Percentiles rank a stretch among this genome's conserved stretches.
Conservation (phyloP, 2,329 filamentous ascomycete genomes). For the Fusarium cicatricum region DNA sequence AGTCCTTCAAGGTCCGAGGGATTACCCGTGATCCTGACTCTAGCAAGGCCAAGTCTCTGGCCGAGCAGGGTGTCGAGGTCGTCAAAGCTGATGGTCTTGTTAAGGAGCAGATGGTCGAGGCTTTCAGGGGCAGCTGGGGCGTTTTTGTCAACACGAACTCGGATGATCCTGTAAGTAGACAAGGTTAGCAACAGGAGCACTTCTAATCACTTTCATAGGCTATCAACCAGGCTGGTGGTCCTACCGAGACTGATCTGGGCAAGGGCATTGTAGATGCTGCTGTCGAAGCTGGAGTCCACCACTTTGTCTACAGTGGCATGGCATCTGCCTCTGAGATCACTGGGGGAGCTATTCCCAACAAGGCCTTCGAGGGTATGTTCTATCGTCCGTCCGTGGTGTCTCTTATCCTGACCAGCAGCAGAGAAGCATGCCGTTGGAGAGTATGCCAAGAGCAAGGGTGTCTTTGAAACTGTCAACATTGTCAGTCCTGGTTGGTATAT, state of each 20-base stretch:
- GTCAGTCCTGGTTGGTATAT: conserved; percentile 53
- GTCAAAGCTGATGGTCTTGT: conserved; percentile 43
- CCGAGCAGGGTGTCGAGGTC: conserved; percentile 41
- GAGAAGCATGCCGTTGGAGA: conserved; percentile 51
- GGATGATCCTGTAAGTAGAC: conserved; percentile 40
- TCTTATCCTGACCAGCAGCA: conserved; percentile 21
- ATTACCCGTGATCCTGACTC: conserved; percentile 43
- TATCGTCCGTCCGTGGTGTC: accelerated
- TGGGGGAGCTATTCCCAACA: conserved; percentile 43
- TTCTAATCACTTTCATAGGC: conserved; percentile 25
- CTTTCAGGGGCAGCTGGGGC: conserved; percentile 46
- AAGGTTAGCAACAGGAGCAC: not conserved
- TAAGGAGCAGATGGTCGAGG: conserved; percentile 35
- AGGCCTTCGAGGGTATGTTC: conserved; percentile 46
- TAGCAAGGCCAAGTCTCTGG: conserved; percentile 41
- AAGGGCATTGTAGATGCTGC: conserved; percentile 47
- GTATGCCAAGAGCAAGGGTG: conserved; percentile 44
- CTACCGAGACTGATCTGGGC: conserved; percentile 48
- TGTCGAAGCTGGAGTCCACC: conserved; percentile 44
- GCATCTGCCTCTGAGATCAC: conserved; percentile 46
- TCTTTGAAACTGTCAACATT: conserved; percentile 48
- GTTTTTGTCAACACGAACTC: conserved; percentile 47
- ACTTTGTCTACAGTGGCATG: conserved; percentile 50
- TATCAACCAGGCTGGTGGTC: conserved; percentile 38
- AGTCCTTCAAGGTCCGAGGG: conserved; percentile 40